Evolutionary conservation across 139 green algal genomes (phyloP).

Genomic region (Pleodorina starrii): DNA sequence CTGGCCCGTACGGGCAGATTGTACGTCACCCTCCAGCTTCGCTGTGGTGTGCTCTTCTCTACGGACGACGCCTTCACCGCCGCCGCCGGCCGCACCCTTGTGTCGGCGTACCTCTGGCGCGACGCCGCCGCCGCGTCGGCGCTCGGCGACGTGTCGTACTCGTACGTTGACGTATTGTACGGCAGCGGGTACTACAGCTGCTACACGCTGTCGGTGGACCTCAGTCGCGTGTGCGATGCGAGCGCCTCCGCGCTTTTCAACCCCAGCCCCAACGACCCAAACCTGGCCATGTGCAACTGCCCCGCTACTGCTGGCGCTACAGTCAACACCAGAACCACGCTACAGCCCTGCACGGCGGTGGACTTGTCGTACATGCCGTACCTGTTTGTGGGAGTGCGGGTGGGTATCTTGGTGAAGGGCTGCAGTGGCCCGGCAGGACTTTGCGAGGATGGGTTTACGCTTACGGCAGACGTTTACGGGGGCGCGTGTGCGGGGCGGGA

Average conservation of each 20-base stretch:
- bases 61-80: slow-evolving; percentile 14
- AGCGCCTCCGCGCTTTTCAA: slow-evolving; percentile 32
- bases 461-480: no score
- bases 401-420: no score
- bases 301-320: neutral
- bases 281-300: slow-evolving; percentile 34
- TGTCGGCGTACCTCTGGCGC: slow-evolving; percentile 17
- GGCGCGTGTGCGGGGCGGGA: no score
- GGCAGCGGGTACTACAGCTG: slow-evolving; percentile 39
- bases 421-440: no score
- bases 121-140: neutral
- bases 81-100: neutral
- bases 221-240: slow-evolving; percentile 43
- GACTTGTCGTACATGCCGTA: neutral
- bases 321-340: neutral
- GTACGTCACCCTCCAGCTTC: slow-evolving; percentile 41
- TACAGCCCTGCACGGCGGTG: neutral
- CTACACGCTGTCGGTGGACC: slow-evolving; percentile 50
- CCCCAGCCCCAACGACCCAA: slow-evolving; percentile 56
- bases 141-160: no score
- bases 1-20: slow-evolving; percentile 26
- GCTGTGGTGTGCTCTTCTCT: slow-evolving; percentile 38
- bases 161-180: slow-evolving; percentile 53
- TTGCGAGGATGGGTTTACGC: no score
- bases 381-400: neutral